Percentiles rank a stretch among this genome's conserved stretches.
These are phyloP conservation scores for Salisapilia sapeloensis DNA, from an alignment of 352 stramenopile genomes.

Conservation along the genomic window DNA sequence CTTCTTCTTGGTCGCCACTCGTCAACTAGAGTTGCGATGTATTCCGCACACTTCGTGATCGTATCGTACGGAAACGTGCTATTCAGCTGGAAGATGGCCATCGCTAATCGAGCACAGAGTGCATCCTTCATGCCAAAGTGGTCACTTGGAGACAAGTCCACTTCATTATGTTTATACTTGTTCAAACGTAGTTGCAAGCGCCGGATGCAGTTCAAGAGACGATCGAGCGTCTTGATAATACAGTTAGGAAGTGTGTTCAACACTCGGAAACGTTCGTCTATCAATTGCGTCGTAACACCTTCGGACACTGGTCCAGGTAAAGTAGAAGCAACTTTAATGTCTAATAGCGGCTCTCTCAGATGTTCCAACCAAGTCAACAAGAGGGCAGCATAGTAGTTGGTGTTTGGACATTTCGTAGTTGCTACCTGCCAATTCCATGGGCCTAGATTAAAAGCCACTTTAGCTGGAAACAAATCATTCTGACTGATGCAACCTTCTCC, in stretches of 20 bases:
- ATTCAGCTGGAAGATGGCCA: slow-evolving; percentile 47
- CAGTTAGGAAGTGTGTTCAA: slow-evolving; percentile 38
- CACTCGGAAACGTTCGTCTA: slow-evolving; percentile 12
- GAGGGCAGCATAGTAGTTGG: slow-evolving; percentile 16
- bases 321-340: slow-evolving; percentile 9
- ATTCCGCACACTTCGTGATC: slow-evolving; percentile 15
- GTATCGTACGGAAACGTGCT: slow-evolving; percentile 2
- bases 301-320: slow-evolving; percentile 2
- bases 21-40: slow-evolving; percentile 16
- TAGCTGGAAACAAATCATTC: slow-evolving; percentile 44
- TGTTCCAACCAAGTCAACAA: slow-evolving; percentile 73
- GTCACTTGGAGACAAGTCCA: slow-evolving; percentile 1
- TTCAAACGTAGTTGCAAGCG: slow-evolving; percentile 12
- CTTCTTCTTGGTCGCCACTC: slow-evolving; percentile 47
- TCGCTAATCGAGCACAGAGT: slow-evolving; percentile 25
- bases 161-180: slow-evolving; percentile 2
- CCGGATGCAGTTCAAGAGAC: slow-evolving; percentile 28
- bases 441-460: slow-evolving; percentile 59
- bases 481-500: slow-evolving; percentile 5
- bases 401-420: slow-evolving; percentile 7
- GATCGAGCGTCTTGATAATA: slow-evolving; percentile 37
- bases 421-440: slow-evolving; percentile 45
- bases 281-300: slow-evolving; percentile 1
- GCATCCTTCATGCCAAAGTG: slow-evolving; percentile 15
- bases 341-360: slow-evolving; percentile 33